These are phyloP conservation scores for Bonia amplexicaulis DNA, from an alignment of 176 grass and related monocot species.

Conservation along the genomic window DNA sequence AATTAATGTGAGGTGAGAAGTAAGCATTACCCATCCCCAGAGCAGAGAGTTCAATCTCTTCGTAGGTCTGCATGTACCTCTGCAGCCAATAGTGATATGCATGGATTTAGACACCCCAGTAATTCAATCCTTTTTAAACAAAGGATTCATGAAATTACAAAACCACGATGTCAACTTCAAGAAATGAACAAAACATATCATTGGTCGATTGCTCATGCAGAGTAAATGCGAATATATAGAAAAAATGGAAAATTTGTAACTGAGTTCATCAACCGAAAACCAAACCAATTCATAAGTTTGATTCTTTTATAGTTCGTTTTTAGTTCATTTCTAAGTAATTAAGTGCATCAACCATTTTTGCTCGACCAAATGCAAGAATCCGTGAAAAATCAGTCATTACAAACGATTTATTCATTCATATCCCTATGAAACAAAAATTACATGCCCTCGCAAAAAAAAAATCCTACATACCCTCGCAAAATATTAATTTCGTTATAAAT, in stretches of 20 bases:
- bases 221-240: neutral
- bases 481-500: neutral
- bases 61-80: conserved; percentile 83
- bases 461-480: neutral
- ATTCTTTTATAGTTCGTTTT: neutral
- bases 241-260: neutral
- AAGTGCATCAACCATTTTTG: neutral
- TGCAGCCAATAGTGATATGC: conserved; percentile 16
- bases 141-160: neutral
- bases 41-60: conserved; percentile 81
- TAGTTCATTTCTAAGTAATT: neutral
- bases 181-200: neutral
- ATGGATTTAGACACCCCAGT: neutral
- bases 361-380: neutral
- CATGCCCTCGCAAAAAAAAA: neutral
- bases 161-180: neutral
- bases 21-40: conserved; percentile 74
- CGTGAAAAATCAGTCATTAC: neutral
- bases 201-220: neutral
- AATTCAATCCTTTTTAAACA: neutral
- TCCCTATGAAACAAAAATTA: neutral
- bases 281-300: neutral
- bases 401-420: neutral
- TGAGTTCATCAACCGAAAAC: neutral
- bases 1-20: neutral